Conservation (phyloP, 257 asterid genomes). For the Nicotiana benthamiana region DNA sequence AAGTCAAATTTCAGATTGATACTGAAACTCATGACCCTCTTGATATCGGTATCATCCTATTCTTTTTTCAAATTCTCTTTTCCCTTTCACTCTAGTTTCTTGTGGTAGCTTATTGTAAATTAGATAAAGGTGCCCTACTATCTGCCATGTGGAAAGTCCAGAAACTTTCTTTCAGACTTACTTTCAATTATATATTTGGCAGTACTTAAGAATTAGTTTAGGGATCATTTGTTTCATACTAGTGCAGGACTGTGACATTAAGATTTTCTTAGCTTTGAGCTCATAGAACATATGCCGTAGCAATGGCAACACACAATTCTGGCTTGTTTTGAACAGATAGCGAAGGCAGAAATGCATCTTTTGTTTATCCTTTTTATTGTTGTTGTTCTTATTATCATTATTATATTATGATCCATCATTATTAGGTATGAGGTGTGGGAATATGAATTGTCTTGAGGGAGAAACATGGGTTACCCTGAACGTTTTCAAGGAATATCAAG, state of each 20-base stretch:
- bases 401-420: not conserved
- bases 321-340: not conserved
- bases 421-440: not conserved
- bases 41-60: slow-evolving; percentile 66
- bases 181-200: not conserved
- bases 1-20: slow-evolving; percentile 95
- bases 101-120: not conserved
- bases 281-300: not conserved
- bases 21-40: slow-evolving; percentile 99
- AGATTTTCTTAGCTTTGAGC: not conserved
- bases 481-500: not conserved
- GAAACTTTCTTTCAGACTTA: not conserved
- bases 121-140: not conserved
- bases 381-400: not conserved
- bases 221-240: not conserved
- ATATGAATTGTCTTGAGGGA: not conserved
- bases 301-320: not conserved
- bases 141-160: not conserved
- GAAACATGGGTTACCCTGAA: not conserved
- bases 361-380: not conserved
- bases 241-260: not conserved
- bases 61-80: slow-evolving; percentile 3
- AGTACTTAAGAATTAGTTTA: not conserved
- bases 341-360: not conserved
- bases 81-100: not conserved